Conservation (phyloP, 257 asterid species). For the Echites panduratus region DNA sequence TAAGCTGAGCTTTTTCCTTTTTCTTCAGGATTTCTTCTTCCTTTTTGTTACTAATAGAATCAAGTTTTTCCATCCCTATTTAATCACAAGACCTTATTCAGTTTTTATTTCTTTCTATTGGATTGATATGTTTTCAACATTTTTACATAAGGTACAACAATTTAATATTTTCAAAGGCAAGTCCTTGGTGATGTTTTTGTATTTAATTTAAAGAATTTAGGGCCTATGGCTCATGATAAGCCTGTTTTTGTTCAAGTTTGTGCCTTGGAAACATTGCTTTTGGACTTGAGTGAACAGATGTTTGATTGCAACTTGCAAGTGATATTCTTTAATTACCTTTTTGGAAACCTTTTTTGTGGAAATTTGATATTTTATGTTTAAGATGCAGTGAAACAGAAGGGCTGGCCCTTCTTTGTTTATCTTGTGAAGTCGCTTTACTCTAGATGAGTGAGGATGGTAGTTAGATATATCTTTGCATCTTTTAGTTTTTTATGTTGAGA, state of each 20-base stretch:
- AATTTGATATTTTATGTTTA: neutral
- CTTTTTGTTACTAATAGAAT: neutral
- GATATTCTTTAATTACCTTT: neutral
- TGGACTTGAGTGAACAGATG: neutral
- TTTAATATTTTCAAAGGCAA: neutral
- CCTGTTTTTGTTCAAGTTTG: neutral
- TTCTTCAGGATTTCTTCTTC: neutral
- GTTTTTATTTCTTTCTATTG: neutral
- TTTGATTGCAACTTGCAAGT: neutral
- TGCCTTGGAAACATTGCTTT: neutral
- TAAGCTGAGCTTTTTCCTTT: conserved; percentile 21
- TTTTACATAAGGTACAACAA: neutral
- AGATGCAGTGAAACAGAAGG: neutral
- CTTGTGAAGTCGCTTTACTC: neutral
- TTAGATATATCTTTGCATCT: too few species aligned
- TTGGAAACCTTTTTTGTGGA: neutral
- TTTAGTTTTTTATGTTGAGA: neutral
- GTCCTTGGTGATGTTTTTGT: too few species aligned
- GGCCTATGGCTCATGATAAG: neutral
- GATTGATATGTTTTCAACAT: neutral
- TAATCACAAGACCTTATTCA: neutral
- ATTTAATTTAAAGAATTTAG: too few species aligned
- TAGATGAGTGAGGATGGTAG: too few species aligned
- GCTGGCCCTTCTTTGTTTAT: neutral
- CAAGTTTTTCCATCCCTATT: neutral